Base-by-base conservation (phyloP, 2,329 filamentous ascomycete genomes). In the Calonectria henricotiae region DNA sequence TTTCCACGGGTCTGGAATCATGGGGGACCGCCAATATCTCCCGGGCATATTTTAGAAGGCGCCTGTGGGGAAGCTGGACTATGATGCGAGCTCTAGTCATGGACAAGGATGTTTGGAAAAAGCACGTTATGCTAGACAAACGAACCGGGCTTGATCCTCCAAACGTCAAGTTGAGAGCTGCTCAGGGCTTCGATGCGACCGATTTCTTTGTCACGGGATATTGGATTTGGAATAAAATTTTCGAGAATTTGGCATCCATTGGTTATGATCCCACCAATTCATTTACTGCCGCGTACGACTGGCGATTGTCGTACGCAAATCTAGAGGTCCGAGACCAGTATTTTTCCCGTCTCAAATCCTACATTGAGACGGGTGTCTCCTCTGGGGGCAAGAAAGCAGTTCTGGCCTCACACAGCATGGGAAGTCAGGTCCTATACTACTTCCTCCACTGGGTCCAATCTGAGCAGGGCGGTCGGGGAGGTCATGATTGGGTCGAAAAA, bases 201-300 rank as follows among this genome's bases (percentile, higher is more conserved):
- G 96, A 99, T 83, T 99, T 99, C 85, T 96, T 97, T 82, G 92
- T 93, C 71, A 93, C 91, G 0, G 91, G 91, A 11, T 99, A 99
- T 83, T 99, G 96, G 96, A 98, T 99, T 71, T 98, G 95, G 95
- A 98, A 94, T 84, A 98, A 98, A 84, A 98, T 99, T 71, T 87
- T 99, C 61, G 96, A 99, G 83, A 99, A 99, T 79, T 86, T 99
- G 62, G 96, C 96, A 0, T 96, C 95, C 0, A 93, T 99, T 69
- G 96, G 96, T 15, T 99, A 99, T 81, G 96, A 99, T 79, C 96
- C 96, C 27, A 91, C 89, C 37, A 93, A 91, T 77, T 91, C 90
- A 3, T 92, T 89, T 76, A 92, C 90, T 0, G 91, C 91, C 0
- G 89, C 91, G 11, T 89, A 99, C 80, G 96, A 99, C 83, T 99